Conservation (phyloP, 371 early-diverging fungal genomes). For the Nematocida sp. region DNA sequence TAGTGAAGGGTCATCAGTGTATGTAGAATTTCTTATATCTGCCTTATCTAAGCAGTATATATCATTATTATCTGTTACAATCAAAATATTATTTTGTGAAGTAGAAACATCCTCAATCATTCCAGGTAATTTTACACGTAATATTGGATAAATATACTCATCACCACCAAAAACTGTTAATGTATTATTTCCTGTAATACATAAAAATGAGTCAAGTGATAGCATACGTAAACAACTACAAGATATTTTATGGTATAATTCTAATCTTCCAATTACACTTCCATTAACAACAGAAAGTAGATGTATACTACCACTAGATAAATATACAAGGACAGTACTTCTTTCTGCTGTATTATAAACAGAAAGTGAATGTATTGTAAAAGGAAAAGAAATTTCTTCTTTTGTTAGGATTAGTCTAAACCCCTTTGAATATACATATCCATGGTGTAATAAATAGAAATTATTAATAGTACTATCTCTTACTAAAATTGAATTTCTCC, state of each 20-base stretch:
- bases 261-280: neutral
- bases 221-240: constrained; percentile 6
- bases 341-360: constrained; percentile 14
- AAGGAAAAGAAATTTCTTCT: neutral
- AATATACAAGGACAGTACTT: constrained; percentile 40
- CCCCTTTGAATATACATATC: constrained; percentile 33
- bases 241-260: constrained; percentile 10
- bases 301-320: constrained; percentile 1
- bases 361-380: neutral
- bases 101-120: neutral
- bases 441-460: constrained; percentile 32
- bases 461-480: neutral
- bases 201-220: constrained; percentile 18
- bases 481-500: neutral
- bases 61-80: neutral
- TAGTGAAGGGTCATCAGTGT: too few relatives aligned
- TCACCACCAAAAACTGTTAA: neutral
- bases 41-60: neutral
- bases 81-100: neutral
- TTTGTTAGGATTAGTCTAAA: neutral
- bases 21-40: neutral
- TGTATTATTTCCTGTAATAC: neutral
- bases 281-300: constrained; percentile 33
- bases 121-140: neutral
- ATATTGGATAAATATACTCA: constrained; percentile 22